Conservation (phyloP, 208 protist species). For the Crithidia expoeki region DNA sequence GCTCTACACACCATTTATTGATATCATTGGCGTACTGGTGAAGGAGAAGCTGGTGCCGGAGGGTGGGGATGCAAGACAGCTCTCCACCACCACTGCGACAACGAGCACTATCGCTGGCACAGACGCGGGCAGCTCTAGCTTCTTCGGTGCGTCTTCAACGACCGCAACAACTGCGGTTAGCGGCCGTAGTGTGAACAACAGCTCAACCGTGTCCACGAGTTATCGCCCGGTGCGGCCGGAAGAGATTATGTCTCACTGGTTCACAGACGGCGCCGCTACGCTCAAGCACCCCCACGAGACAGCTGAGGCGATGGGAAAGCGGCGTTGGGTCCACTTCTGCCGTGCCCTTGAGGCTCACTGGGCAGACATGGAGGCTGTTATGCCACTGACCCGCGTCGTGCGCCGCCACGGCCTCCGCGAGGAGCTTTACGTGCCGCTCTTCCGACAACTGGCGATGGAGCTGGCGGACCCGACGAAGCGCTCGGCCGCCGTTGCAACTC, state of each 20-base stretch:
- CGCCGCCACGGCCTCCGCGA: slow-evolving; percentile 54
- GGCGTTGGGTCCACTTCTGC: slow-evolving; percentile 37
- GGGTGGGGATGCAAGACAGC: not conserved
- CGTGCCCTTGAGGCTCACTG: slow-evolving; percentile 49
- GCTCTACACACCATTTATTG: slow-evolving; percentile 80
- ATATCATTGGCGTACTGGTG: slow-evolving; percentile 61
- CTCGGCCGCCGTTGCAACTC: slow-evolving; percentile 44
- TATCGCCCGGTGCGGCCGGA: slow-evolving; percentile 33
- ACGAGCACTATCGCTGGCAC: not conserved
- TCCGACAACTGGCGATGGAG: slow-evolving; percentile 81
- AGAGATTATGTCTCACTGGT: slow-evolving; percentile 69
- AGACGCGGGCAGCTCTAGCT: not conserved
- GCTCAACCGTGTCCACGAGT: slow-evolving; percentile 11
- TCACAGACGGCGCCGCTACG: slow-evolving; percentile 60
- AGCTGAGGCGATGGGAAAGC: slow-evolving; percentile 63
- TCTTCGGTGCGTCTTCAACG: not conserved
- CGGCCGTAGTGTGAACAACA: not conserved
- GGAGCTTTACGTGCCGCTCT: slow-evolving; percentile 67
- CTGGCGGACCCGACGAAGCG: slow-evolving; percentile 59
- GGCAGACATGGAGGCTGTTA: slow-evolving; percentile 59
- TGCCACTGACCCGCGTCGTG: slow-evolving; percentile 62
- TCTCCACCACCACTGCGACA: not conserved
- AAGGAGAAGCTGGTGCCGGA: slow-evolving; percentile 50
- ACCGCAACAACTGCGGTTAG: not conserved
- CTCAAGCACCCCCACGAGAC: slow-evolving; percentile 56